A percentile compares a stretch with the other conserved stretches of the same genome.
Conservation (phyloP, 306 rosid genomes). For the Vigna unguiculata region DNA sequence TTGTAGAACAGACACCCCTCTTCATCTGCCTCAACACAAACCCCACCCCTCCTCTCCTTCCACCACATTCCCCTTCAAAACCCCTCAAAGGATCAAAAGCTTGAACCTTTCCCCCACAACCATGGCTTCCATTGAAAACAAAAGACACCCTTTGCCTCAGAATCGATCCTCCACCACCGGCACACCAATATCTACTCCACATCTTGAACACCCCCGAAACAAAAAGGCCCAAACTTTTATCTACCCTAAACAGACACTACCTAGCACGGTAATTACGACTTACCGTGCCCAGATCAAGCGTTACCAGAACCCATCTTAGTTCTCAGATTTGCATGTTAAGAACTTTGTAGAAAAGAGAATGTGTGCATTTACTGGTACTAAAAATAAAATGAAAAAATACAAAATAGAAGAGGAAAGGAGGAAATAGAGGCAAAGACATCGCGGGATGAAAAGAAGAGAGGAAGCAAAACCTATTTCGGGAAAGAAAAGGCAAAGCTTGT, state of each 20-base stretch:
- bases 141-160: slow-evolving; percentile 41
- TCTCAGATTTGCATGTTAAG: background rate
- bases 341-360: background rate
- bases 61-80: slow-evolving; percentile 38
- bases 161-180: slow-evolving; percentile 29
- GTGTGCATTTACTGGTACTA: slow-evolving; percentile 24
- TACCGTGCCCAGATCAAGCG: slow-evolving; percentile 20
- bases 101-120: slow-evolving; percentile 41
- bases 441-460: slow-evolving; percentile 25
- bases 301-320: slow-evolving; percentile 27
- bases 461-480: slow-evolving; percentile 26
- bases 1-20: slow-evolving; percentile 46
- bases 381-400: background rate
- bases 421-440: slow-evolving; percentile 39
- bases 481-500: slow-evolving; percentile 6
- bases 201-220: slow-evolving; percentile 36
- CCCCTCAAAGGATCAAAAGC: slow-evolving; percentile 43
- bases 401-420: slow-evolving; percentile 25
- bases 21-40: slow-evolving; percentile 37
- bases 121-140: slow-evolving; percentile 39
- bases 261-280: background rate
- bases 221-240: slow-evolving; percentile 20
- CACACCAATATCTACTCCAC: slow-evolving; percentile 51
- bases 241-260: slow-evolving; percentile 10
- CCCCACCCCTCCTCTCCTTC: slow-evolving; percentile 35